These are phyloP conservation scores for Mycena sp. DNA, from an alignment of 1,284 basidiomycete genomes.

Conservation along the genomic window DNA sequence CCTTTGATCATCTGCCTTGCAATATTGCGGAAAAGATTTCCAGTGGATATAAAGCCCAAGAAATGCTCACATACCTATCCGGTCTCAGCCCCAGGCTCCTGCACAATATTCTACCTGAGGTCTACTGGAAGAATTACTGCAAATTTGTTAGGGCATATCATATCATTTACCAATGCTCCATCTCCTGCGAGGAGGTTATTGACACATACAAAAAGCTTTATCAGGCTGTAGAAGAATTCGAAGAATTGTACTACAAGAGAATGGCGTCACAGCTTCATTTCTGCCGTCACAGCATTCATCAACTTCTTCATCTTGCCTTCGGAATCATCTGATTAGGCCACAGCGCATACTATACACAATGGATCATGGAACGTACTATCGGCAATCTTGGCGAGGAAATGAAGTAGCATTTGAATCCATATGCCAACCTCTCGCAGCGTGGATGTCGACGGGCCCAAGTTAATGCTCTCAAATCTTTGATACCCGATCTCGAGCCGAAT, in stretches of 20 bases:
- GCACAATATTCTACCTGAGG: constrained; percentile 39
- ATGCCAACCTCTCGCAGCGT: constrained; percentile 36
- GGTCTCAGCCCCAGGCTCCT: constrained; percentile 47
- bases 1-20: constrained; percentile 46
- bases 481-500: constrained; percentile 32
- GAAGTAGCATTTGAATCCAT: constrained; percentile 36
- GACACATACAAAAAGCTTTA: not conserved
- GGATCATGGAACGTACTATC: constrained; percentile 33
- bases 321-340: constrained; percentile 9
- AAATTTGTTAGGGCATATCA: constrained; percentile 4
- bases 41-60: constrained; percentile 40
- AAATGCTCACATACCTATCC: constrained; percentile 35
- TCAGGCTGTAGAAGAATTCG: constrained; percentile 1
- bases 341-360: constrained; percentile 5
- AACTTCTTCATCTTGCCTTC: not conserved
- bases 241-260: constrained; percentile 2
- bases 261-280: constrained; percentile 6
- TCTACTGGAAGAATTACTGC: constrained; percentile 11
- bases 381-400: constrained; percentile 40
- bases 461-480: not conserved
- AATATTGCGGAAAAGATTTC: constrained; percentile 49
- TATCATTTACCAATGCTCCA: not conserved
- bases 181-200: not conserved
- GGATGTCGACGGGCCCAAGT: constrained; percentile 28
- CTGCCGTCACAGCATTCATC: constrained; percentile 10